A percentile compares a stretch with the other conserved stretches of the same genome.
phyloP scores from a whole-genome alignment of 2,329 filamentous ascomycete genomes.

The Penicillium sclerotigenum region DNA sequence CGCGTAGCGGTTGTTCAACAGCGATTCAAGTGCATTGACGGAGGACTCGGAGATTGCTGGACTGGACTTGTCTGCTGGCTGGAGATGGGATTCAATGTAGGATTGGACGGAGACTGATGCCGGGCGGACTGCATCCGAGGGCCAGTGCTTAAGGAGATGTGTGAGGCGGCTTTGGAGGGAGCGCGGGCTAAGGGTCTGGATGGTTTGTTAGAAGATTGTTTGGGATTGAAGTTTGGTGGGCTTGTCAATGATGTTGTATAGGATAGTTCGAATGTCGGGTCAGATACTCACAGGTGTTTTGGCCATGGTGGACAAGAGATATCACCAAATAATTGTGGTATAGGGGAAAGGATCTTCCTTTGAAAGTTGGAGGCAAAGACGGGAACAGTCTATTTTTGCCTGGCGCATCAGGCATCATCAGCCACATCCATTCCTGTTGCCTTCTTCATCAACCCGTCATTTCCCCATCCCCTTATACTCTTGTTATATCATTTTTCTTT shows the following conservation, averaged over 20 bases:
- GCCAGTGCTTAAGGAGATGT: constrained; percentile 46
- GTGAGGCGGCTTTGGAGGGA: constrained; percentile 37
- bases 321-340: not conserved
- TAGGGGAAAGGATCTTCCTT: not conserved
- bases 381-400: constrained; percentile 10
- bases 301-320: constrained; percentile 20
- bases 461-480: constrained; percentile 20
- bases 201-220: constrained; percentile 5
- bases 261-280: not conserved
- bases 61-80: constrained; percentile 14
- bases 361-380: constrained; percentile 1
- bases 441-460: constrained; percentile 17
- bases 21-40: constrained; percentile 57
- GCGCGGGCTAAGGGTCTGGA: constrained; percentile 27
- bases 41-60: constrained; percentile 34
- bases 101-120: constrained; percentile 45
- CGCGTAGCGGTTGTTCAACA: constrained; percentile 59
- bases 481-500: constrained; percentile 18
- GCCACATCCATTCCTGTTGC: constrained; percentile 24
- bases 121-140: constrained; percentile 44
- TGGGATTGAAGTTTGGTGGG: not conserved
- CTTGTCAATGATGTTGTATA: not conserved
- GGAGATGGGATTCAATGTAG: constrained; percentile 38
- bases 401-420: constrained; percentile 19
- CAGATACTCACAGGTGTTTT: constrained; percentile 21